These are phyloP conservation scores for Vicia sativa DNA, from an alignment of 306 rosid genomes.

Conservation along the genomic window DNA sequence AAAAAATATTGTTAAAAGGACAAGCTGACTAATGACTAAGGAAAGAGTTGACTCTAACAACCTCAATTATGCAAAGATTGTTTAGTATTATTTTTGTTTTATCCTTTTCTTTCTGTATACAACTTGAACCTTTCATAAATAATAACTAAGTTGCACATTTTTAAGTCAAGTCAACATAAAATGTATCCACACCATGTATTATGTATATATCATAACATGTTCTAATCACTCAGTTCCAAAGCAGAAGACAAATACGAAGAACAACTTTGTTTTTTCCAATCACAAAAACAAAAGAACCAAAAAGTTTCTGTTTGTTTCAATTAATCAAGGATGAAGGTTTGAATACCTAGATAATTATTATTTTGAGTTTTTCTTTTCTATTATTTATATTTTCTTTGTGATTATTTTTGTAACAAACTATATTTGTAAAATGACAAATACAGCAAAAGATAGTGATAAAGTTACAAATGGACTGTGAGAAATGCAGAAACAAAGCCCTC, in stretches of 20 bases:
- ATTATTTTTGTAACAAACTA: neutral
- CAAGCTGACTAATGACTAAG: neutral
- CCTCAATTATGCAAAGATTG: neutral
- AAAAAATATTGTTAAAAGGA: too few species aligned
- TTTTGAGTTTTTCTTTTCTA: neutral
- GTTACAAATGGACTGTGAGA: constrained; percentile 41
- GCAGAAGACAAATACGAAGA: constrained; percentile 25
- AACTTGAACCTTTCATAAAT: constrained; percentile 1
- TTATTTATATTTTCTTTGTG: neutral
- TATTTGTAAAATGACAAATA: neutral
- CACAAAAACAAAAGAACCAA: neutral
- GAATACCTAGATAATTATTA: neutral
- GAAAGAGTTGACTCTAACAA: constrained; percentile 13
- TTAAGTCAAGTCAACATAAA: neutral
- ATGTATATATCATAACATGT: neutral
- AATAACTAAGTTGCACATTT: neutral
- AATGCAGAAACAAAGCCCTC: constrained; percentile 47
- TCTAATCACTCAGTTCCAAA: constrained; percentile 8
- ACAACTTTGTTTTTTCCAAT: constrained; percentile 5
- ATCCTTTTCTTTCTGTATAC: neutral
- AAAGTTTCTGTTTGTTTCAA: neutral
- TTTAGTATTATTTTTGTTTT: neutral
- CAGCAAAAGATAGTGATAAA: constrained; percentile 42
- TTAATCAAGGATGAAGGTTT: constrained; percentile 38
- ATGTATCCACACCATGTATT: neutral